phyloP scores from a whole-genome alignment of 495 filamentous ascomycete genomes.

The Neurospora africana region DNA sequence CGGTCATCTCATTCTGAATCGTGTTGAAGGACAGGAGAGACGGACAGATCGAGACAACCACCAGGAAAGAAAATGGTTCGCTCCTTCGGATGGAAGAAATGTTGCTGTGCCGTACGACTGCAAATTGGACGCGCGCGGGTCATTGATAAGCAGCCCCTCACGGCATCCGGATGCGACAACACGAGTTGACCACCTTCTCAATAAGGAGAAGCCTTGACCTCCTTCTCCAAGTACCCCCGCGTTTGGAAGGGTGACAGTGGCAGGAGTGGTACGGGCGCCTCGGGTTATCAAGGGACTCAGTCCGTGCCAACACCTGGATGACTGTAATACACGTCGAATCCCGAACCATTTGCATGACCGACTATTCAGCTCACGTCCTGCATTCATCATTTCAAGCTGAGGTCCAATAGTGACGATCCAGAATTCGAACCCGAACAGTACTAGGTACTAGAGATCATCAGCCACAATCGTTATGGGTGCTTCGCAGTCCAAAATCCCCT shows the following conservation, averaged over 20 bases:
- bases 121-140: not conserved
- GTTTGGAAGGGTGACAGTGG: not conserved
- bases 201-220: conserved; percentile 1
- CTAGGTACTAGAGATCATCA: not conserved
- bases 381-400: not conserved
- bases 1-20: not conserved
- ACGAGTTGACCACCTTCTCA: not conserved
- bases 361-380: not conserved
- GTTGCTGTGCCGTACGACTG: not conserved
- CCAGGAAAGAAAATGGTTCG: not conserved
- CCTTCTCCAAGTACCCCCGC: not conserved
- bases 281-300: not conserved
- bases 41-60: not conserved
- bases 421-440: not conserved
- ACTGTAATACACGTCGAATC: not conserved
- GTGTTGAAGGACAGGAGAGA: not conserved
- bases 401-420: not conserved
- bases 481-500: conserved; percentile 31
- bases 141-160: not conserved
- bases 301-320: not conserved
- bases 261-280: not conserved
- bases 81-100: not conserved
- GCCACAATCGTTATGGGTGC: conserved; percentile 31
- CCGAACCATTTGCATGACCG: not conserved
- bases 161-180: not conserved